Base-by-base conservation (phyloP, 306 rosid species). In the Pyrus pyrifolia region DNA sequence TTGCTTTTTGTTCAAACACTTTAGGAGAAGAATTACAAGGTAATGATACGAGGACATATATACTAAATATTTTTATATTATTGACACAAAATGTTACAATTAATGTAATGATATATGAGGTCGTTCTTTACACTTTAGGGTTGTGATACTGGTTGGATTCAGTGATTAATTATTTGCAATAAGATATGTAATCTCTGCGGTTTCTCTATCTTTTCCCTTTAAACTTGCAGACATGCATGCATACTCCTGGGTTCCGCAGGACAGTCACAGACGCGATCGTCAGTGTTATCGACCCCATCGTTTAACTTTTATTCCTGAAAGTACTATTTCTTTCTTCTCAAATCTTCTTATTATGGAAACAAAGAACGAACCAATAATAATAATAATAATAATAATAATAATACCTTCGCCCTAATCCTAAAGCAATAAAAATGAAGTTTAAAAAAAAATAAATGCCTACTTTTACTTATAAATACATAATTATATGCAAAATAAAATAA, bases 41-140 rank as follows among this genome's bases (percentile, higher is more conserved):
- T 0, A 40, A 9, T 40, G 11, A 40, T 40, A 40, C 11, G 11
- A 40, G 3, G 5, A 40, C 44, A 40, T 40, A 8, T 2, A 40
- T 2, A 40, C 2, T 35, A 35, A 35, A 35, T 2, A 0, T 1
- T 8, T 40, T 8, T 40, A 40, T 40, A 40, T 40, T 40, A 40
- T 40, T 40, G 0, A 9, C 1, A 10, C 12, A 9, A 40, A 40
- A 40, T 0, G 1, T 0, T 40, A 40, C 1, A 10, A 25, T 25
- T 25, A 25, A 40, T 9, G 12, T 40, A 8, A 40, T 40, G 3
- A 40, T 40, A 9, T 40, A 40, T 40, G 45, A 8, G 10, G 3
- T 40, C 3, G 6, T 22, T 58, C 11, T 22, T n/a, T n/a, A 22
- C 29, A 2, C 29, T 22, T 58, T 4, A 30, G 4, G 5, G 23